These are phyloP conservation scores for Musa troglodytarum DNA, from an alignment of 176 grass and related monocot species.

Conservation along the genomic window DNA sequence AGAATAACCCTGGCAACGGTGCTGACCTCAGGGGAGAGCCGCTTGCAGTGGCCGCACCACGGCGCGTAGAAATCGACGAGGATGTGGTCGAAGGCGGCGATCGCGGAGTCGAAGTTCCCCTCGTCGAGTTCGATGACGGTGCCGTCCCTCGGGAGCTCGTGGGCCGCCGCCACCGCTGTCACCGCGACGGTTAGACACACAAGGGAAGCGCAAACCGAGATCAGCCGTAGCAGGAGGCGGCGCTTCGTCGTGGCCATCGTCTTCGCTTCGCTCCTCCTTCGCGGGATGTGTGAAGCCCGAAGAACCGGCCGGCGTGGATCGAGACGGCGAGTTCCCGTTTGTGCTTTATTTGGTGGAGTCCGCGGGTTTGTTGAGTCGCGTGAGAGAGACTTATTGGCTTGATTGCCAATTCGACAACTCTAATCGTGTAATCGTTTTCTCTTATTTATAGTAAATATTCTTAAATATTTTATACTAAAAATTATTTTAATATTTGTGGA, in stretches of 20 bases:
- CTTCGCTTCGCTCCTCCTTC: not conserved
- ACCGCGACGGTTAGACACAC: not conserved
- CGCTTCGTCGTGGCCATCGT: not conserved
- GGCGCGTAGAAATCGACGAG: conserved; percentile 92
- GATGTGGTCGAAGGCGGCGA: conserved; percentile 47
- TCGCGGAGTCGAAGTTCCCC: conserved; percentile 53
- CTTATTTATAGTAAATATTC: no score
- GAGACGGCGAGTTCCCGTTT: no score
- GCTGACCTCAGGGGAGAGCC: conserved; percentile 75
- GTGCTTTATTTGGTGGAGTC: no score
- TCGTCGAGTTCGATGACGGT: conserved; percentile 80
- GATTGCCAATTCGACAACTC: no score
- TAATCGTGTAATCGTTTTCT: no score
- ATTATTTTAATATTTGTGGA: no score
- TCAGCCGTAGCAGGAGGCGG: not conserved
- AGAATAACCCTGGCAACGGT: not conserved
- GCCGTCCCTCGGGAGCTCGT: conserved; percentile 52
- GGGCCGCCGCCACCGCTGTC: not conserved
- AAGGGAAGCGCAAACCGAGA: conserved; percentile 1
- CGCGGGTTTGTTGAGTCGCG: no score
- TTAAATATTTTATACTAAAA: no score
- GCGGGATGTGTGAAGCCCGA: no score
- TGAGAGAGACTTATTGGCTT: no score
- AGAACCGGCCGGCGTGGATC: no score
- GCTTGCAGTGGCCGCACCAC: conserved; percentile 96